These are phyloP conservation scores for Cardamine occulta DNA, from an alignment of 345 rosid species.

Conservation along the genomic window DNA sequence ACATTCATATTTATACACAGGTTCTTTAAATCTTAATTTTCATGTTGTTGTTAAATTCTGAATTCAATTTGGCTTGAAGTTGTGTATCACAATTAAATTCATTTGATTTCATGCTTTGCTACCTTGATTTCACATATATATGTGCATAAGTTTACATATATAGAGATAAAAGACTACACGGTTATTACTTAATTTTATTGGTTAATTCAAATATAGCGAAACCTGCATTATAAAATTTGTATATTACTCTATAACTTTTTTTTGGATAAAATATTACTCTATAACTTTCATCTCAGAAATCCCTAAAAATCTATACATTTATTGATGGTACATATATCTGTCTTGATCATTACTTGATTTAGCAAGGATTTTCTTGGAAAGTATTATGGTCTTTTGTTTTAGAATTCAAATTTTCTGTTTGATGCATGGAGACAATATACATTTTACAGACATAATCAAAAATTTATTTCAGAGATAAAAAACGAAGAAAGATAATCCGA, in stretches of 20 bases:
- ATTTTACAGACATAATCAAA: neutral
- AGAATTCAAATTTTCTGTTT: neutral
- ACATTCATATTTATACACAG: constrained; percentile 26
- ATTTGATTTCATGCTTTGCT: constrained; percentile 28
- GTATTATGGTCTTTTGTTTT: neutral
- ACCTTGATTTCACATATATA: constrained; percentile 25
- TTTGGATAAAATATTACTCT: too few species aligned
- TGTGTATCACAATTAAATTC: constrained; percentile 29
- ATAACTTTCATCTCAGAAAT: neutral
- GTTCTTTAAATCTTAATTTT: constrained; percentile 29
- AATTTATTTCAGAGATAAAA: neutral
- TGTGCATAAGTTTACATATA: neutral
- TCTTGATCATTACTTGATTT: constrained; percentile 9
- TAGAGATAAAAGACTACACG: neutral
- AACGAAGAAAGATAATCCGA: neutral
- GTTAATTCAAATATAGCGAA: neutral
- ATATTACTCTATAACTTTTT: neutral
- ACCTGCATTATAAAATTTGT: neutral
- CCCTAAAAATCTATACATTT: neutral
- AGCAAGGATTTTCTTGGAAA: neutral
- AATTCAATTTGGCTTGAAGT: constrained; percentile 24
- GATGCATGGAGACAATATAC: constrained; percentile 5
- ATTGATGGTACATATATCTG: neutral
- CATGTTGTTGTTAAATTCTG: constrained; percentile 32
- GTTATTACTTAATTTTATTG: constrained; percentile 13